Base-by-base conservation (phyloP, 2,329 filamentous ascomycete species). In the Fusarium denticulatum region DNA sequence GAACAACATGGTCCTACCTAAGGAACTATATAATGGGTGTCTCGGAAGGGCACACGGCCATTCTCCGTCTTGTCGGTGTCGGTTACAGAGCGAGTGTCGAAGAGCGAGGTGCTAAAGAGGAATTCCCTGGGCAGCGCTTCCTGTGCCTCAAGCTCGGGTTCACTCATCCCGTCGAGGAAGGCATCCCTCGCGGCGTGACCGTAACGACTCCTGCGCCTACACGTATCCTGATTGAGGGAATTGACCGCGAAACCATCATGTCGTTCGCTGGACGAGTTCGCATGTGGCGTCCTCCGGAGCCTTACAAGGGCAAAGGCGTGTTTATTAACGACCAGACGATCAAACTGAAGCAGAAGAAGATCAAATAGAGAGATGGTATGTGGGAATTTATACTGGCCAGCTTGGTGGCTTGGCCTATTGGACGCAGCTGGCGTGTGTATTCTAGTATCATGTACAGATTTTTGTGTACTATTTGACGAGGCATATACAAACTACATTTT, bases 241-340 rank as follows among this genome's bases (percentile, higher is more conserved):
- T 92, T 59, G 90, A 98, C 81, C 95, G 94, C 81, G 92, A 97
- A 83, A 88, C 92, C 55, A 91, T 99, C 72, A 96, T 95, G 88
- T 91, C 93, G 66, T 98, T 98, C 83, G 96, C 96, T 24, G 96
- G 96, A 2, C 87, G 92, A 77, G 97, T 99, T 76, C 88, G 94
- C 77, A 89, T 87, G 83, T 98, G 96, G 96, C 92, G 96, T 81
- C 89, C 89, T 74, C 96, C 96, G 36, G 96, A 99, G 85, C 96
- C 96, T 74, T 99, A 99, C 85, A 99, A 99, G 90, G 96, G 96
- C 76, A 98, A 99, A 90, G 96, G 96, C 78, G 97, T 99, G 78
- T 99, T 98, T 82, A 92, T 99, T 78, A 97, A 98, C 80, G 94
- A 95, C 73, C 95, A 99, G 88, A 98, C 95, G 36, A 98, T 99